phyloP scores from a whole-genome alignment of 2,329 filamentous ascomycete species.

The Cladophialophora chaetospira region DNA sequence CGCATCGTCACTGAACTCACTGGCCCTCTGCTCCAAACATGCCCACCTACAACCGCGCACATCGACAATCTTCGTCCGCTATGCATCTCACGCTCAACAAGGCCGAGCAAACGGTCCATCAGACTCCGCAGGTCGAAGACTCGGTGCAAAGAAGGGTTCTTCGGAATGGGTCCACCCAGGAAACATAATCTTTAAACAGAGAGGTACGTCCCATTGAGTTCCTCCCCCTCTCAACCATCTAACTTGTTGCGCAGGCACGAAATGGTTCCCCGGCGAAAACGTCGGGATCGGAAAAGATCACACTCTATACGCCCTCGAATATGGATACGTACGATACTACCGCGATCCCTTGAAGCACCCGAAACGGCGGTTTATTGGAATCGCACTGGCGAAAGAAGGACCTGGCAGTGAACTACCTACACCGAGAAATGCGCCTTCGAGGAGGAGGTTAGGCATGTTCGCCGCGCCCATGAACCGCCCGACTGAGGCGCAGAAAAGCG shows the following conservation, averaged over 20 bases:
- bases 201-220: slow-evolving; percentile 41
- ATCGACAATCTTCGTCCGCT: slow-evolving; percentile 49
- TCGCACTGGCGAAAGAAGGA: slow-evolving; percentile 75
- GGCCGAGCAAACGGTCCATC: slow-evolving; percentile 70
- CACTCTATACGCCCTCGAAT: slow-evolving; percentile 83
- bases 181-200: slow-evolving; percentile 97
- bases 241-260: slow-evolving; percentile 62
- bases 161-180: slow-evolving; percentile 93
- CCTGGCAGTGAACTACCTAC: slow-evolving; percentile 70
- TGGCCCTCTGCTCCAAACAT: slow-evolving; percentile 38
- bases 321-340: slow-evolving; percentile 97
- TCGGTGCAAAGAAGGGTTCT: slow-evolving; percentile 91
- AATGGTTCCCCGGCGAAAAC: slow-evolving; percentile 95
- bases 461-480: slow-evolving; percentile 46
- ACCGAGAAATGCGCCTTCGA: slow-evolving; percentile 70
- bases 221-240: background rate
- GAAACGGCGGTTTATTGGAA: slow-evolving; percentile 89
- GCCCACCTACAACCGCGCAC: slow-evolving; percentile 35
- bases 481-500: slow-evolving; percentile 29
- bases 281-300: slow-evolving; percentile 93
- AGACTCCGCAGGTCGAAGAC: slow-evolving; percentile 75
- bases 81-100: slow-evolving; percentile 67
- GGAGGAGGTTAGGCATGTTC: slow-evolving; percentile 74
- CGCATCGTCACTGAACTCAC: slow-evolving; percentile 33
- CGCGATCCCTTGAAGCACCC: slow-evolving; percentile 80